A percentile compares a stretch with the other conserved stretches of the same genome.
Conservation (phyloP, 2,329 filamentous ascomycete species). For the Botrytis aclada region DNA sequence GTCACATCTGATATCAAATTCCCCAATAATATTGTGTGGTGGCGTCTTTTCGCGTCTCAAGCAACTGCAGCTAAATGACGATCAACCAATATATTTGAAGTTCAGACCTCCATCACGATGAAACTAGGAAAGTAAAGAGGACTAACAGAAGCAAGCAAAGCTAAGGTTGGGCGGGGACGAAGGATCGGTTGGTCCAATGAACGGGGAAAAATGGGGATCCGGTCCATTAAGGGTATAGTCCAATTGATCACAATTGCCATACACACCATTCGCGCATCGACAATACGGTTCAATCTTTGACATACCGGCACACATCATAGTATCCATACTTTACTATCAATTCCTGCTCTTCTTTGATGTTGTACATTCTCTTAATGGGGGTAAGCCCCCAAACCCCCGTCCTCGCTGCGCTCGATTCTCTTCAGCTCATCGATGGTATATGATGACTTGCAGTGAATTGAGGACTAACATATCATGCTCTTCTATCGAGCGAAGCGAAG, state of each 20-base stretch:
- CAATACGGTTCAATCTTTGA: background rate
- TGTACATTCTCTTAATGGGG: background rate
- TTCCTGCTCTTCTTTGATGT: background rate
- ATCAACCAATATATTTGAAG: background rate
- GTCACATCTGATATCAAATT: constrained; percentile 7
- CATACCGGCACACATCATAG: too few relatives aligned
- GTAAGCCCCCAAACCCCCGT: background rate
- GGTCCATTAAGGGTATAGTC: background rate
- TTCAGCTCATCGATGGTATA: background rate
- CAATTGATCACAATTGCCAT: background rate
- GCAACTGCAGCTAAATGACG: background rate
- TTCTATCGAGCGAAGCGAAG: background rate
- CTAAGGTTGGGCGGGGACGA: background rate
- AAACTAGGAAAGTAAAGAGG: background rate
- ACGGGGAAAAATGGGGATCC: background rate
- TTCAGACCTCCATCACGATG: background rate
- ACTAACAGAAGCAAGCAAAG: background rate
- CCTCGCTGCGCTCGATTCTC: background rate
- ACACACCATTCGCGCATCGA: background rate
- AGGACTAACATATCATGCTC: background rate
- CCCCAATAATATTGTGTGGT: background rate
- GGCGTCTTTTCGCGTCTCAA: constrained; percentile 6
- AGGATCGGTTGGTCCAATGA: background rate
- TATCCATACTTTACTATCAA: background rate
- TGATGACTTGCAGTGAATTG: background rate